Percentiles rank a stretch among this genome's conserved stretches.
phyloP scores from a whole-genome alignment of 805 yeast species.

The Sugiyamaella americana region DNA sequence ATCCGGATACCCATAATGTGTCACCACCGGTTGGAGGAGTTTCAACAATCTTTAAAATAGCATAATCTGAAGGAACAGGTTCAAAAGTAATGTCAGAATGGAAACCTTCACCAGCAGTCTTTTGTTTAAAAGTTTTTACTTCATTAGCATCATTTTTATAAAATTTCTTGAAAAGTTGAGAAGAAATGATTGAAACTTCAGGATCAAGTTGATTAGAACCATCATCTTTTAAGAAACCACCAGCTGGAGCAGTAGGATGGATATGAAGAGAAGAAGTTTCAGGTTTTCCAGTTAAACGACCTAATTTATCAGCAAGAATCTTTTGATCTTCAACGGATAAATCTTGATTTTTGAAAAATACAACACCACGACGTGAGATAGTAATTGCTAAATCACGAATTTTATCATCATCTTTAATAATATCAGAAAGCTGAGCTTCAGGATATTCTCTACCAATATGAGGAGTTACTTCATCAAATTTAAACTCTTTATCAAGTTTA shows the following conservation, averaged over 20 bases:
- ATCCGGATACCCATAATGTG: slow-evolving; percentile 48
- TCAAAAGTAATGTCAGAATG: slow-evolving; percentile 78
- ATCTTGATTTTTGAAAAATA: slow-evolving; percentile 44
- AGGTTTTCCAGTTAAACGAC: slow-evolving; percentile 29
- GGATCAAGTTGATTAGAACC: slow-evolving; percentile 26
- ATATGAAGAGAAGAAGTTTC: slow-evolving; percentile 27
- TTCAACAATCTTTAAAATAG: slow-evolving; percentile 60
- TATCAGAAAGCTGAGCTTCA: slow-evolving; percentile 24
- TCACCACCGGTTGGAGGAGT: slow-evolving; percentile 51
- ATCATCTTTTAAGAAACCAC: slow-evolving; percentile 24
- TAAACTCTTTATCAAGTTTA: slow-evolving; percentile 23
- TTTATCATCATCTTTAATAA: slow-evolving; percentile 26
- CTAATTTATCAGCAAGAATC: slow-evolving; percentile 25
- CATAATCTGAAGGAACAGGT: slow-evolving; percentile 65
- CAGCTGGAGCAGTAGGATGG: slow-evolving; percentile 31
- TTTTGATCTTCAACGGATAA: slow-evolving; percentile 27
- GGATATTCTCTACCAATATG: slow-evolving; percentile 30
- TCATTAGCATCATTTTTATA: slow-evolving; percentile 15
- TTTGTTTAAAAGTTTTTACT: neutral
- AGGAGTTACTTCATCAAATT: slow-evolving; percentile 29
- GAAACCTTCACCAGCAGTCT: slow-evolving; percentile 39
- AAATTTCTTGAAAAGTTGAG: slow-evolving; percentile 18
- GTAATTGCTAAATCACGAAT: slow-evolving; percentile 41
- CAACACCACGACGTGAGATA: slow-evolving; percentile 45
- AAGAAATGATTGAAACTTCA: slow-evolving; percentile 26